Evolutionary conservation across 73 alveolate species (phyloP).

Genomic region (Breviolum minutum): DNA sequence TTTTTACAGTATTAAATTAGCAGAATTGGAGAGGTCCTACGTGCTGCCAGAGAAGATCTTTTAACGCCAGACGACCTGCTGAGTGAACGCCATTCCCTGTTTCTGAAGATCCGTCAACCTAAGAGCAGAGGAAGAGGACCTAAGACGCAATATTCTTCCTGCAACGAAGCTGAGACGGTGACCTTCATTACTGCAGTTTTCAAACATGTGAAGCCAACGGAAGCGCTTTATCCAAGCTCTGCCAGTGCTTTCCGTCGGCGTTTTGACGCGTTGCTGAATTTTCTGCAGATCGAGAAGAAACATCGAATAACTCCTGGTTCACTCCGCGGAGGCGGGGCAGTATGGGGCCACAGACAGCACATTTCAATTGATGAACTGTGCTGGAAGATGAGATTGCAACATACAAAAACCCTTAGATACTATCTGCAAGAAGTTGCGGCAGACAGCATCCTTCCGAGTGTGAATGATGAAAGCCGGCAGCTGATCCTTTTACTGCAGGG

Average conservation of each 20-base stretch:
- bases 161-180: neutral
- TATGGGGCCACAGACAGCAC: neutral
- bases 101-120: neutral
- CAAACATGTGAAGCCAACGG: neutral
- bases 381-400: neutral
- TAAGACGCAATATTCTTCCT: neutral
- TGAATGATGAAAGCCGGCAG: no score
- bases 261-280: neutral
- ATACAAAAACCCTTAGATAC: neutral
- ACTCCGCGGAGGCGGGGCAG: neutral
- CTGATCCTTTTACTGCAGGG: no score
- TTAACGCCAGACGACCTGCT: neutral
- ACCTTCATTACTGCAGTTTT: neutral
- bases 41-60: neutral
- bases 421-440: neutral
- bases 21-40: neutral
- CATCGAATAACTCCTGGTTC: neutral
- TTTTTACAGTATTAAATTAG: neutral
- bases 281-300: neutral
- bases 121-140: neutral
- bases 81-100: neutral
- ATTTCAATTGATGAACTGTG: neutral
- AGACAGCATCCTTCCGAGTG: neutral
- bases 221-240: neutral
- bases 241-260: neutral